Conservation (phyloP, 306 rosid genomes). For the Vigna nakashimae region DNA sequence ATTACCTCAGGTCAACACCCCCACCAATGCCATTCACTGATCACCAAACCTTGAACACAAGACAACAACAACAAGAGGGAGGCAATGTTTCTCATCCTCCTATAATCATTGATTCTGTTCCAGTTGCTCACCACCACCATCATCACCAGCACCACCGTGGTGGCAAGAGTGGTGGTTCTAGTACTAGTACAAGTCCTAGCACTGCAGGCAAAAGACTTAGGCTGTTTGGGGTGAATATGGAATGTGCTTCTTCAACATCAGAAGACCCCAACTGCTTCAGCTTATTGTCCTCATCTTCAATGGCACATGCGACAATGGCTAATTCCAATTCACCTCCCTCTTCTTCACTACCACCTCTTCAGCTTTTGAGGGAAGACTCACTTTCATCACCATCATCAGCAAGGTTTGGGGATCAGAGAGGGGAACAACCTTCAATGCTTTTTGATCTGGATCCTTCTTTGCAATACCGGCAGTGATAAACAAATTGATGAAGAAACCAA, state of each 20-base stretch:
- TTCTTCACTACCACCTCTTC: conserved; percentile 45
- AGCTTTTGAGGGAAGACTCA: conserved; percentile 49
- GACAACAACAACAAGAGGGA: conserved; percentile 43
- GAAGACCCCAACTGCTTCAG: conserved; percentile 51
- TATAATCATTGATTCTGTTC: conserved; percentile 61
- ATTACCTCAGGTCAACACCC: conserved; percentile 49
- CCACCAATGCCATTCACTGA: conserved; percentile 32
- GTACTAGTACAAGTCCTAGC: neutral
- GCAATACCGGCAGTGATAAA: conserved; percentile 51
- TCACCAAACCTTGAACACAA: conserved; percentile 35
- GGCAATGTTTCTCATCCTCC: conserved; percentile 37
- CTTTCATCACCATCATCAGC: conserved; percentile 50
- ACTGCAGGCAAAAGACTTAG: conserved; percentile 60
- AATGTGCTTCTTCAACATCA: conserved; percentile 57
- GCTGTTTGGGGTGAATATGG: conserved; percentile 92
- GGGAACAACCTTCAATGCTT: conserved; percentile 52
- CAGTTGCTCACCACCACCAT: conserved; percentile 45
- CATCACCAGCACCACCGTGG: conserved; percentile 14
- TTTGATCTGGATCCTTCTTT: conserved; percentile 71
- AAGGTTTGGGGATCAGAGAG: conserved; percentile 57
- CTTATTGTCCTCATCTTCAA: conserved; percentile 42
- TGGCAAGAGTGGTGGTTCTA: conserved; percentile 9
- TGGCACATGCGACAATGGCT: conserved; percentile 37
- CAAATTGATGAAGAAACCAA: conserved; percentile 40
- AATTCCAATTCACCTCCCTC: conserved; percentile 41